phyloP scores from a whole-genome alignment of 2,329 filamentous ascomycete species.

The Trichophyton rubrum region DNA sequence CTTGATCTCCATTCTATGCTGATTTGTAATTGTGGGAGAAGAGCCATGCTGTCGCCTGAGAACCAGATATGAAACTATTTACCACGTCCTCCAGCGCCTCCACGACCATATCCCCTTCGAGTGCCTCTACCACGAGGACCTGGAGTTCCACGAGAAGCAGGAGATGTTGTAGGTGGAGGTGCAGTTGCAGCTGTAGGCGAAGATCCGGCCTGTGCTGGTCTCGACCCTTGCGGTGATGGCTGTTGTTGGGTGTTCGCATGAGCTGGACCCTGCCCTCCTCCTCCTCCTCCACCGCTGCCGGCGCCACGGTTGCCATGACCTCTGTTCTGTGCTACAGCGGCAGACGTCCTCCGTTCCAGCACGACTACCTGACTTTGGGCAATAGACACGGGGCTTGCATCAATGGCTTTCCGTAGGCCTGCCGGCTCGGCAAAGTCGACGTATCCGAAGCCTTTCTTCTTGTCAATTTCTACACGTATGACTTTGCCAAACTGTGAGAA shows the following conservation, averaged over 20 bases:
- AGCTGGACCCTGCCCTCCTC: not conserved
- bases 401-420: conserved; percentile 63
- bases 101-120: not conserved
- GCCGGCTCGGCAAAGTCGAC: conserved; percentile 70
- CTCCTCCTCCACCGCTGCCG: not conserved
- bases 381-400: conserved; percentile 67
- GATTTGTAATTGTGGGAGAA: not conserved
- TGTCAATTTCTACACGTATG: conserved; percentile 77
- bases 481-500: conserved; percentile 64
- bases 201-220: not conserved
- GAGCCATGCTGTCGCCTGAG: not conserved
- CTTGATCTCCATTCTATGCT: not conserved
- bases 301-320: not conserved
- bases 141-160: not conserved
- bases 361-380: conserved; percentile 80
- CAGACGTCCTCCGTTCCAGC: conserved; percentile 45
- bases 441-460: conserved; percentile 88
- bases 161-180: not conserved
- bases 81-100: conserved; percentile 1
- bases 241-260: not conserved
- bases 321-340: conserved; percentile 9
- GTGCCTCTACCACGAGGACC: conserved; percentile 2
- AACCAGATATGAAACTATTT: not conserved
- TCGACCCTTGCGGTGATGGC: not conserved
- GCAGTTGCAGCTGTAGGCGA: not conserved